Evolutionary conservation across 352 stramenopile species (phyloP).

Genomic region (Hyaloperonospora arabidopsidis): DNA sequence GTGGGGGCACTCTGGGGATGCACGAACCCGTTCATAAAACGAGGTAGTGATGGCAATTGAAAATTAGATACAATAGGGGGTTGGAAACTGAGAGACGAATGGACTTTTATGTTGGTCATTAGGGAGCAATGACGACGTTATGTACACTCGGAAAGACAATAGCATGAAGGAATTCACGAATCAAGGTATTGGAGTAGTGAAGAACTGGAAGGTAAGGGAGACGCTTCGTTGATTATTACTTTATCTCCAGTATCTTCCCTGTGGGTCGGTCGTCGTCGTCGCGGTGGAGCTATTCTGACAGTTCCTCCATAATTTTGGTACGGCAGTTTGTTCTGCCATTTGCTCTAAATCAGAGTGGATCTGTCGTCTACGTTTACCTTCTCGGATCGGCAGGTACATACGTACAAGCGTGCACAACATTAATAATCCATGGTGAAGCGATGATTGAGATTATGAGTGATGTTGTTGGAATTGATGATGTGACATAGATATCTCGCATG

Average conservation of each 20-base stretch:
- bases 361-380: constrained; percentile 70
- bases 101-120: constrained; percentile 1
- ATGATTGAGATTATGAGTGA: neutral
- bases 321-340: constrained; percentile 78
- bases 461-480: neutral
- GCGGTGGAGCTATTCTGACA: too few species aligned
- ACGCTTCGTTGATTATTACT: neutral
- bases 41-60: constrained; percentile 26
- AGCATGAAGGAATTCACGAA: constrained; percentile 39
- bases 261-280: too few species aligned
- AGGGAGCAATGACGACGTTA: constrained; percentile 45
- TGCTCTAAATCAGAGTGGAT: constrained; percentile 75
- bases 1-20: constrained; percentile 82
- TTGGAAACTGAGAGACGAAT: neutral
- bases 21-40: constrained; percentile 81
- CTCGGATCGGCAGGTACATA: constrained; percentile 56
- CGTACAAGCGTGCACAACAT: too few species aligned
- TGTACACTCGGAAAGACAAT: constrained; percentile 61
- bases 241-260: neutral
- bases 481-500: constrained; percentile 66
- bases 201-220: constrained; percentile 63
- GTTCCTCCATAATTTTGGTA: neutral
- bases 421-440: too few species aligned
- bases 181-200: constrained; percentile 40
- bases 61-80: neutral